These are phyloP conservation scores for Neopestalotiopsis rosae DNA, from an alignment of 2,329 filamentous ascomycete genomes.

Conservation along the genomic window DNA sequence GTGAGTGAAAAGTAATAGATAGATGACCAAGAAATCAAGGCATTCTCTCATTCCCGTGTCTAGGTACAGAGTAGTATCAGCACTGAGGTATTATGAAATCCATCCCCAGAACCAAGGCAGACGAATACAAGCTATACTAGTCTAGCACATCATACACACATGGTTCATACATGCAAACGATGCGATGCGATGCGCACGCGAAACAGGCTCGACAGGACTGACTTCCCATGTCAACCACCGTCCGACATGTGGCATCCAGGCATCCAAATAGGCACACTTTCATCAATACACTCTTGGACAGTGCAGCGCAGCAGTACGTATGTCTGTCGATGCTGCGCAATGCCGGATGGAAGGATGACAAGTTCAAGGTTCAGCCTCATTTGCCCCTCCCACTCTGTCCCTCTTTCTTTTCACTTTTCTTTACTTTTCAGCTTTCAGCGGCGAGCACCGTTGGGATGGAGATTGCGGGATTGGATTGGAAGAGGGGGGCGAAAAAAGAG, in stretches of 20 bases:
- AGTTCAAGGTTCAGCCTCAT: constrained; percentile 16
- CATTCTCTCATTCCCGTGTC: background rate
- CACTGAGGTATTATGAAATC: background rate
- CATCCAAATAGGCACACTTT: no score
- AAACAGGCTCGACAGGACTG: background rate
- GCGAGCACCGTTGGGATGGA: background rate
- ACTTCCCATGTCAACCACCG: background rate
- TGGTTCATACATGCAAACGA: background rate
- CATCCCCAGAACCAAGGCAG: background rate
- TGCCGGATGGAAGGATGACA: background rate
- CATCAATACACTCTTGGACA: no score
- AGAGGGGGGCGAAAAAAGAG: background rate
- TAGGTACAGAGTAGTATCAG: no score
- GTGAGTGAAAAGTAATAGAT: background rate
- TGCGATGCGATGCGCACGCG: background rate
- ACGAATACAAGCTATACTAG: background rate
- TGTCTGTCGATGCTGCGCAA: background rate
- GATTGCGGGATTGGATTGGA: background rate
- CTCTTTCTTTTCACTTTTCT: no score
- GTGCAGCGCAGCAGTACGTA: background rate
- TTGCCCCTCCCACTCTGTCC: background rate
- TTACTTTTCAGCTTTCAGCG: background rate
- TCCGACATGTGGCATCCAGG: constrained; percentile 10
- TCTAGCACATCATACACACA: background rate
- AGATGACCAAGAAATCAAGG: no score